Conservation (phyloP, 345 rosid genomes). For the Schrenkiella parvula region DNA sequence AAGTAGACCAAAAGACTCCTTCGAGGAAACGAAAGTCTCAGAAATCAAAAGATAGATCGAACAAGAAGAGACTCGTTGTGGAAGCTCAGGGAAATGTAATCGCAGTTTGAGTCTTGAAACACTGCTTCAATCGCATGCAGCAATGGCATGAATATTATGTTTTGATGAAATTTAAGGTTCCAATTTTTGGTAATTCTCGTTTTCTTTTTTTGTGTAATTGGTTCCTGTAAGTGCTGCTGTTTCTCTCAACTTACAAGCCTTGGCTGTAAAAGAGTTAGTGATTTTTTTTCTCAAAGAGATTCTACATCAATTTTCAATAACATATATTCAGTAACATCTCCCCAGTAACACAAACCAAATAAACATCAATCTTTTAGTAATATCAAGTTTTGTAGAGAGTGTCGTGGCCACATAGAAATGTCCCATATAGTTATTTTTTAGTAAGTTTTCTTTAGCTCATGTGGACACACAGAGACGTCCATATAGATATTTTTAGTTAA, state of each 20-base stretch:
- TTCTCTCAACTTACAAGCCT: too few species aligned
- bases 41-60: conserved; percentile 44
- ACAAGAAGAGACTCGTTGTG: conserved; percentile 54
- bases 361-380: too few species aligned
- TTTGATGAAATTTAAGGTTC: not conserved
- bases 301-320: too few species aligned
- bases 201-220: conserved; percentile 1
- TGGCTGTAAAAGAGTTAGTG: not conserved
- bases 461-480: too few species aligned
- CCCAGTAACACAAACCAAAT: too few species aligned
- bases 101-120: conserved; percentile 34
- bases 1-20: conserved; percentile 27
- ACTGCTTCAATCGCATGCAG: not conserved
- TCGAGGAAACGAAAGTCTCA: conserved; percentile 61
- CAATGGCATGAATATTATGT: not conserved
- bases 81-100: conserved; percentile 32
- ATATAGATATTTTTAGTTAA: too few species aligned
- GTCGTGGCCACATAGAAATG: too few species aligned
- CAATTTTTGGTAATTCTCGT: not conserved
- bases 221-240: too few species aligned
- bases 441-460: too few species aligned
- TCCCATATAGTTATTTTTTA: too few species aligned
- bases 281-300: not conserved
- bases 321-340: too few species aligned
- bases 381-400: too few species aligned